These are phyloP conservation scores for Fragaria iinumae DNA, from an alignment of 306 rosid genomes.

Conservation along the genomic window DNA sequence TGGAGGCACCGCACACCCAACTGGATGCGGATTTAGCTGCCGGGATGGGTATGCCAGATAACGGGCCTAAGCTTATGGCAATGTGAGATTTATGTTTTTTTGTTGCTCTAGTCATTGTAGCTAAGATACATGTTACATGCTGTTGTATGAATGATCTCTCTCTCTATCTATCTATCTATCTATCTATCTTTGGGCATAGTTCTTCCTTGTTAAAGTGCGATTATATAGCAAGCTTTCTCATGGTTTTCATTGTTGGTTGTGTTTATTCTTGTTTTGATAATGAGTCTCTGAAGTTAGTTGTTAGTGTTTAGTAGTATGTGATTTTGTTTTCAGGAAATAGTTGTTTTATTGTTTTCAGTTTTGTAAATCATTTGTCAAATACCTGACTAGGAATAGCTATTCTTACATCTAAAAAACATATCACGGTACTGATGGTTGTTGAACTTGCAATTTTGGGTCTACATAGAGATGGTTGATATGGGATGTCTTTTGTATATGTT, in stretches of 20 bases:
- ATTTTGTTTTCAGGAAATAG: background rate
- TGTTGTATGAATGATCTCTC: slow-evolving; percentile 13
- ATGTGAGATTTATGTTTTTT: background rate
- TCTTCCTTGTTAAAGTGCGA: slow-evolving; percentile 3
- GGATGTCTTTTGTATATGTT: background rate
- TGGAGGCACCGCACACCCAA: slow-evolving; percentile 91
- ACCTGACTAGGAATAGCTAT: background rate
- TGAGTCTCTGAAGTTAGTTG: background rate
- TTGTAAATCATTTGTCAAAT: background rate
- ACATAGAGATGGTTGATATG: background rate
- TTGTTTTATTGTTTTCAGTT: background rate
- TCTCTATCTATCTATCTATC: background rate
- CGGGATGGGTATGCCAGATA: slow-evolving; percentile 98
- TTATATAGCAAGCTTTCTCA: background rate
- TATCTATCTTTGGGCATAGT: background rate
- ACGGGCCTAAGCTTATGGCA: slow-evolving; percentile 89
- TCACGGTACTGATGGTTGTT: background rate
- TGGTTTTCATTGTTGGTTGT: background rate
- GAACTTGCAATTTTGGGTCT: background rate
- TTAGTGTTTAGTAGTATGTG: background rate
- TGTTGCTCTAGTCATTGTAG: background rate
- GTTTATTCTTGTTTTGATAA: background rate
- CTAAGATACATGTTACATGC: slow-evolving; percentile 8
- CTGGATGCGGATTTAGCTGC: slow-evolving; percentile 89
- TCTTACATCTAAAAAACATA: background rate